Percentiles rank a stretch among this genome's conserved stretches.
phyloP scores from a whole-genome alignment of 176 grass and related monocot species.

The Musa itinerans region DNA sequence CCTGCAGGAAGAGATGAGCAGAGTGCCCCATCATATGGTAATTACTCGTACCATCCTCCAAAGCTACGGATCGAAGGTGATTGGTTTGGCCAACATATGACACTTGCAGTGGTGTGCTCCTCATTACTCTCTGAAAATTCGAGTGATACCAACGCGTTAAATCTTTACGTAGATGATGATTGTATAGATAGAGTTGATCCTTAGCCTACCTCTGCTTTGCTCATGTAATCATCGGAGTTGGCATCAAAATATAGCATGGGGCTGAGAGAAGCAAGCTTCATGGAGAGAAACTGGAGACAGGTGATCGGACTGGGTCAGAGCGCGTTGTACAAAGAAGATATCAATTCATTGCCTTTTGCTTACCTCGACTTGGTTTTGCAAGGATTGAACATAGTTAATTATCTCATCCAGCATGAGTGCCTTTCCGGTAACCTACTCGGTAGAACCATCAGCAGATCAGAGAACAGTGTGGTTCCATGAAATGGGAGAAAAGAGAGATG shows the following conservation, averaged over 20 bases:
- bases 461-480: background rate
- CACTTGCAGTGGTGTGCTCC: slow-evolving; percentile 7
- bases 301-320: background rate
- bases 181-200: background rate
- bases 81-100: slow-evolving; percentile 8
- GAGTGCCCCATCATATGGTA: slow-evolving; percentile 11
- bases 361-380: slow-evolving; percentile 48
- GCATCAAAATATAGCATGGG: slow-evolving; percentile 14
- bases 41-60: slow-evolving; percentile 1
- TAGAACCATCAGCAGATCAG: background rate
- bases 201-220: slow-evolving; percentile 7
- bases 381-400: slow-evolving; percentile 46
- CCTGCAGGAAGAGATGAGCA: slow-evolving; percentile 10
- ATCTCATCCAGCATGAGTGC: slow-evolving; percentile 41
- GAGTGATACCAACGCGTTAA: background rate
- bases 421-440: slow-evolving; percentile 30
- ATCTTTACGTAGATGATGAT: too few species aligned
- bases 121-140: slow-evolving; percentile 15
- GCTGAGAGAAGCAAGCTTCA: slow-evolving; percentile 33
- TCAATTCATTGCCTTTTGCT: background rate
- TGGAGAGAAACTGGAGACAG: slow-evolving; percentile 36
- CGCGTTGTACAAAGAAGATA: background rate
- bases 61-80: slow-evolving; percentile 6
- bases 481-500: too few species aligned
- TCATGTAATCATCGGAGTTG: slow-evolving; percentile 4